Conservation (phyloP, 2,329 filamentous ascomycete genomes). For the Chaetomium sp. region DNA sequence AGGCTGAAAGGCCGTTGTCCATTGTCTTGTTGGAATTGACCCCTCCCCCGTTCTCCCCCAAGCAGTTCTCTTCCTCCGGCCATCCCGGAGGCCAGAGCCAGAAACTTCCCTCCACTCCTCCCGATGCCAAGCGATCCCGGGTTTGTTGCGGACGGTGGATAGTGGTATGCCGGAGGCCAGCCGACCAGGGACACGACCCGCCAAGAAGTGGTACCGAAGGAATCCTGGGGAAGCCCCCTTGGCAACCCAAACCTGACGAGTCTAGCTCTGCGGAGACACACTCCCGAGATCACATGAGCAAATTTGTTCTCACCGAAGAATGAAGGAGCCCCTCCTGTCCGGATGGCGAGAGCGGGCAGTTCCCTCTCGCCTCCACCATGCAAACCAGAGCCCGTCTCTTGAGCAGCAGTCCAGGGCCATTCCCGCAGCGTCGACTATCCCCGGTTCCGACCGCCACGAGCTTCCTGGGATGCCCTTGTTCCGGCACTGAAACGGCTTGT, state of each 20-base stretch:
- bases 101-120: too few species aligned
- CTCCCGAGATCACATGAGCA: constrained; percentile 29
- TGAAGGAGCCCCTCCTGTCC: constrained; percentile 17
- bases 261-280: constrained; percentile 28
- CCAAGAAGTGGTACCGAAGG: constrained; percentile 24
- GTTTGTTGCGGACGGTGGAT: too few species aligned
- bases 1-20: too few species aligned
- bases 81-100: too few species aligned
- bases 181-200: neutral
- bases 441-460: neutral
- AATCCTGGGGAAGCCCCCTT: constrained; percentile 19
- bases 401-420: neutral
- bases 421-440: neutral
- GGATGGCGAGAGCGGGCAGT: constrained; percentile 11
- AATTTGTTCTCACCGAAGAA: constrained; percentile 22
- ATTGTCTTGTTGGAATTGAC: too few species aligned
- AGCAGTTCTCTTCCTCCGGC: too few species aligned
- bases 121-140: too few species aligned
- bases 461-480: neutral
- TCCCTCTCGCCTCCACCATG: neutral
- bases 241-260: constrained; percentile 15
- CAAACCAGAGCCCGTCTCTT: neutral
- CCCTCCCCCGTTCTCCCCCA: too few species aligned
- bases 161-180: too few species aligned
- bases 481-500: constrained; percentile 9